phyloP scores from a whole-genome alignment of 2,329 filamentous ascomycete species.

The Fusarium nanum region DNA sequence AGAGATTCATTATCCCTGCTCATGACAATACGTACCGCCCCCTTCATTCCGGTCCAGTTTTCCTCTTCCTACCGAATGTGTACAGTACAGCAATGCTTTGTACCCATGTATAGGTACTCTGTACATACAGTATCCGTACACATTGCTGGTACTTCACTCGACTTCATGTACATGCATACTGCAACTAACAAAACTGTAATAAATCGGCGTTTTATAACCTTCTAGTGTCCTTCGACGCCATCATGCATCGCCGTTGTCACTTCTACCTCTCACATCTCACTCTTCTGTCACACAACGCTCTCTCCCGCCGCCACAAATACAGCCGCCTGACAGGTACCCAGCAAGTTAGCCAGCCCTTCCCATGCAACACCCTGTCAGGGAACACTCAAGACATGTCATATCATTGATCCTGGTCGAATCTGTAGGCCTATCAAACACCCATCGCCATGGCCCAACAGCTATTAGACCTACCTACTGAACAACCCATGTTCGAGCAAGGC shows the following conservation, averaged over 20 bases:
- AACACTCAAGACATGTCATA: not conserved
- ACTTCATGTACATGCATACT: not conserved
- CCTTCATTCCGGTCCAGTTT: conserved; percentile 33
- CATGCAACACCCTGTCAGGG: not conserved
- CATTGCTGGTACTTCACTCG: not conserved
- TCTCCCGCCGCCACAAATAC: conserved; percentile 22
- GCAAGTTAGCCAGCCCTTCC: not conserved
- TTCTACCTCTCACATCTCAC: conserved; percentile 13
- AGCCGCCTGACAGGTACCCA: conserved; percentile 5
- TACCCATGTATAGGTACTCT: not conserved
- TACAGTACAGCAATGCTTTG: not conserved
- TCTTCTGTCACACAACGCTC: conserved; percentile 16
- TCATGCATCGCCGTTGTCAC: conserved; percentile 33
- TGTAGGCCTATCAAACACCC: conserved; percentile 6
- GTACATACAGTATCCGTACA: not conserved
- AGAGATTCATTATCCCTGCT: conserved; percentile 17
- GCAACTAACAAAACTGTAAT: not conserved
- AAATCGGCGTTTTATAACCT: not conserved
- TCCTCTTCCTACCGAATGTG: conserved; percentile 1
- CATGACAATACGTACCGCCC: conserved; percentile 12
- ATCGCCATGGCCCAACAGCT: not conserved
- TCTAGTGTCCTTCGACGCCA: conserved; percentile 30
- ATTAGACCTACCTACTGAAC: not conserved
- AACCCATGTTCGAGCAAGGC: not conserved
- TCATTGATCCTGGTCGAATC: conserved; percentile 3